These are phyloP conservation scores for Gossypium gossypioides DNA, from an alignment of 441 rosid genomes.

Conservation along the genomic window DNA sequence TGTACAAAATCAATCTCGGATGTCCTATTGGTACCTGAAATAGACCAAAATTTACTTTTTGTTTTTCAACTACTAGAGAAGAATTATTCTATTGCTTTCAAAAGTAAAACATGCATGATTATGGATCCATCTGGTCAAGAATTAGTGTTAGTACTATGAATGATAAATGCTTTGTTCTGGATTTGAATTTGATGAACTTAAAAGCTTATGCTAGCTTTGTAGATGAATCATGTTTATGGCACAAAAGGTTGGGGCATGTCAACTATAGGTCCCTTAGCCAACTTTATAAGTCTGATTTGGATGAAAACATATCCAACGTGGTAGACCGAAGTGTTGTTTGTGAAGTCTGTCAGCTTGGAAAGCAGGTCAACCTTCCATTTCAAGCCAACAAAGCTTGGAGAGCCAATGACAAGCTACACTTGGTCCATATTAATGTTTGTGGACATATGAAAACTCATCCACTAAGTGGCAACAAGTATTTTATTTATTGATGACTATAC, in stretches of 20 bases:
- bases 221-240: background rate
- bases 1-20: background rate
- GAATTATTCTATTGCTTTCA: too few species aligned
- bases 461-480: too few species aligned
- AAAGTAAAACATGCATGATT: too few species aligned
- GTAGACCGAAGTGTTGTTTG: background rate
- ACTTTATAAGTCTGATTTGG: background rate
- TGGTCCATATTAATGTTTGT: too few species aligned
- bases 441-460: background rate
- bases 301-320: background rate
- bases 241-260: background rate
- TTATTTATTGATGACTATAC: background rate
- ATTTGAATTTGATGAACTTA: background rate
- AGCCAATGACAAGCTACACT: background rate
- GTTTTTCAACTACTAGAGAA: background rate
- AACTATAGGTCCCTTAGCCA: too few species aligned
- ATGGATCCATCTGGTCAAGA: too few species aligned
- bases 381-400: background rate
- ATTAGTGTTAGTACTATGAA: background rate
- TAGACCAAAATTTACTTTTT: too few species aligned
- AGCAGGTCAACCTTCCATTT: background rate
- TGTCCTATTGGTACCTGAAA: too few species aligned
- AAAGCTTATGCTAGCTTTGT: background rate
- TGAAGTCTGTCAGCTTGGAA: background rate
- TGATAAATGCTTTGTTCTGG: too few species aligned